phyloP scores from a whole-genome alignment of 768 basidiomycete species.

The Termitomyces sp. region DNA sequence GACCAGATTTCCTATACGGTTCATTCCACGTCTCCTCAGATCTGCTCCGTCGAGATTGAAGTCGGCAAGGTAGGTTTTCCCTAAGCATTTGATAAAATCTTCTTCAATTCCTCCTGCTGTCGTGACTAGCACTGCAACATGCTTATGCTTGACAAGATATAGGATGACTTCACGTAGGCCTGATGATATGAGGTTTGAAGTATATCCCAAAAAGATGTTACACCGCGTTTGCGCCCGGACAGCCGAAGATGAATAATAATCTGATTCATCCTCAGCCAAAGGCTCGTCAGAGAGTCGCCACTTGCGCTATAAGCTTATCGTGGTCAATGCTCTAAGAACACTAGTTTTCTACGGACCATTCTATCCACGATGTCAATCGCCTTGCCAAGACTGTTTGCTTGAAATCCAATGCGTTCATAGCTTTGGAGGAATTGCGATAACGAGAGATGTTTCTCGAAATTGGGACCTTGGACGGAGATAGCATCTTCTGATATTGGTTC shows the following conservation, averaged over 20 bases:
- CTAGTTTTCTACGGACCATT: conserved; percentile 57
- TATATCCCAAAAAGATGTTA: conserved; percentile 94
- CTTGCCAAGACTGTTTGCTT: conserved; percentile 87
- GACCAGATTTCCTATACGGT: conserved; percentile 93
- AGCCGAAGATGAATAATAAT: conserved; percentile 52
- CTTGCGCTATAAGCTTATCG: conserved; percentile 47
- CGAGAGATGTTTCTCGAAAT: conserved; percentile 67
- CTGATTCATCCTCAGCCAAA: conserved; percentile 60
- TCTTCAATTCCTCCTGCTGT: conserved; percentile 99
- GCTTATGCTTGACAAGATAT: conserved; percentile 89
- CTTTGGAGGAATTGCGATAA: conserved; percentile 66
- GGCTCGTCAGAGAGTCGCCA: conserved; percentile 91
- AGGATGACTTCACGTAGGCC: conserved; percentile 91
- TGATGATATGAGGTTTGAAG: conserved; percentile 97
- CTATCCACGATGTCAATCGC: conserved; percentile 89
- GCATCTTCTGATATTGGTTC: conserved; percentile 62
- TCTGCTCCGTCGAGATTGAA: conserved; percentile 90
- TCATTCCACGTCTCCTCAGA: conserved; percentile 86
- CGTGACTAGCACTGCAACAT: conserved; percentile 87
- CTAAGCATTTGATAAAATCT: conserved; percentile 98
- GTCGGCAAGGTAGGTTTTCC: conserved; percentile 92
- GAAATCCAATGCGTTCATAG: conserved; percentile 93
- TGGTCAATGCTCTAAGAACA: conserved; percentile 1
- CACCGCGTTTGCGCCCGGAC: conserved; percentile 70
- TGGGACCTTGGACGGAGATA: conserved; percentile 77